A percentile compares a stretch with the other conserved stretches of the same genome.
phyloP scores from a whole-genome alignment of 2,329 filamentous ascomycete genomes.

The Trichoderma asperellum region DNA sequence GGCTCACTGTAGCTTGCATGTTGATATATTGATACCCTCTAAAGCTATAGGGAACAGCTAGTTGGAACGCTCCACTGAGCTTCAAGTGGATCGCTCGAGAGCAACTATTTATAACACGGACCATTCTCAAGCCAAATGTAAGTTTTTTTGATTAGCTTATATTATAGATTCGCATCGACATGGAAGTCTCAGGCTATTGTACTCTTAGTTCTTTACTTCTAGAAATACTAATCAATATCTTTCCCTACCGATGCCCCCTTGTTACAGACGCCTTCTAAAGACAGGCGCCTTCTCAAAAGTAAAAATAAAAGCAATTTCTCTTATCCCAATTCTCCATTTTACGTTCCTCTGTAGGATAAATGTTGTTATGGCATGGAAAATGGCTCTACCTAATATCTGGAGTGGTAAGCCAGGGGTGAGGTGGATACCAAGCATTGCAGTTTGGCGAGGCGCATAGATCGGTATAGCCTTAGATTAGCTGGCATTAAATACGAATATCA shows the following conservation, averaged over 20 bases:
- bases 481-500: background rate
- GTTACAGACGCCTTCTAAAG: background rate
- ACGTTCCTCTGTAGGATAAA: background rate
- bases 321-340: background rate
- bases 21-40: background rate
- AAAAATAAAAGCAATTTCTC: background rate
- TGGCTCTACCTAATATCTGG: too few species aligned
- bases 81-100: background rate
- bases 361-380: background rate
- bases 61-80: background rate
- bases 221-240: background rate
- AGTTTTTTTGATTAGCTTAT: background rate
- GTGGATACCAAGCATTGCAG: background rate
- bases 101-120: background rate
- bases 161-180: background rate
- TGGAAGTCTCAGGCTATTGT: fast-evolving
- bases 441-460: background rate
- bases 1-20: background rate
- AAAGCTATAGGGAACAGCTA: background rate
- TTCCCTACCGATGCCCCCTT: background rate
- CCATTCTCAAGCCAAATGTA: background rate
- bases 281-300: background rate
- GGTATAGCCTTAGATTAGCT: background rate
- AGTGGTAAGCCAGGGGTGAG: background rate
- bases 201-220: background rate